phyloP scores from a whole-genome alignment of 176 grass and related monocot species.

The Cenchrus purpureus region DNA sequence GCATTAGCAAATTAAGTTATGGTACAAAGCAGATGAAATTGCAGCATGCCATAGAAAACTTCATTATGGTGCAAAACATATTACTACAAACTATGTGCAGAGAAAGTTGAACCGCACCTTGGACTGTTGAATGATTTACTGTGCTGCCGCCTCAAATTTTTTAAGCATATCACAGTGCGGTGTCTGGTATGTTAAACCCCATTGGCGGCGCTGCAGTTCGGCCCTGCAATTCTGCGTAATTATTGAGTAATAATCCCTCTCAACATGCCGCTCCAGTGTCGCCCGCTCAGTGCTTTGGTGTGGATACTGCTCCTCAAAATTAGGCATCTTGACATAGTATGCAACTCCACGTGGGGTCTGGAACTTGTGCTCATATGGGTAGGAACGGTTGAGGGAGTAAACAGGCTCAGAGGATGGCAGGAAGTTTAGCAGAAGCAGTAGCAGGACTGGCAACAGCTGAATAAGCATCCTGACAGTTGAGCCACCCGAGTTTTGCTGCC shows the following conservation, averaged over 20 bases:
- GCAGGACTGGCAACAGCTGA: slow-evolving; percentile 78
- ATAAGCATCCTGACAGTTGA: slow-evolving; percentile 72
- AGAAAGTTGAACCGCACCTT: slow-evolving; percentile 51
- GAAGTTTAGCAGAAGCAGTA: slow-evolving; percentile 80
- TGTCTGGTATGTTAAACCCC: slow-evolving; percentile 70
- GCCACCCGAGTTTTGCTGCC: slow-evolving; percentile 51
- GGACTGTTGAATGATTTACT: slow-evolving; percentile 30
- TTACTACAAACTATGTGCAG: slow-evolving; percentile 20
- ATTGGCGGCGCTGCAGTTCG: slow-evolving; percentile 89
- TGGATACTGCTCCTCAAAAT: slow-evolving; percentile 94
- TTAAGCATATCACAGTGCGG: slow-evolving; percentile 79
- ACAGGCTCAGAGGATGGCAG: slow-evolving; percentile 83
- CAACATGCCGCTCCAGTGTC: slow-evolving; percentile 68
- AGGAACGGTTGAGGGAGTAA: slow-evolving; percentile 59
- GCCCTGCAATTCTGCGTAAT: slow-evolving; percentile 76
- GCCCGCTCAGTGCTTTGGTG: slow-evolving; percentile 64
- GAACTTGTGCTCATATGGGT: slow-evolving; percentile 78
- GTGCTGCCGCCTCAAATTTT: slow-evolving; percentile 62
- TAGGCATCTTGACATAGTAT: slow-evolving; percentile 79
- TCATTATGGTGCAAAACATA: background rate
- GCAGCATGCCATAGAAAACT: background rate
- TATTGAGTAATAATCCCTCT: slow-evolving; percentile 76
- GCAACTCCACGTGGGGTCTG: slow-evolving; percentile 62
- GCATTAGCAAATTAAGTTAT: slow-evolving; percentile 10
- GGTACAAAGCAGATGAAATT: slow-evolving; percentile 13